These are phyloP conservation scores for Tricholoma terreum DNA, from an alignment of 768 basidiomycete genomes.

Conservation along the genomic window DNA sequence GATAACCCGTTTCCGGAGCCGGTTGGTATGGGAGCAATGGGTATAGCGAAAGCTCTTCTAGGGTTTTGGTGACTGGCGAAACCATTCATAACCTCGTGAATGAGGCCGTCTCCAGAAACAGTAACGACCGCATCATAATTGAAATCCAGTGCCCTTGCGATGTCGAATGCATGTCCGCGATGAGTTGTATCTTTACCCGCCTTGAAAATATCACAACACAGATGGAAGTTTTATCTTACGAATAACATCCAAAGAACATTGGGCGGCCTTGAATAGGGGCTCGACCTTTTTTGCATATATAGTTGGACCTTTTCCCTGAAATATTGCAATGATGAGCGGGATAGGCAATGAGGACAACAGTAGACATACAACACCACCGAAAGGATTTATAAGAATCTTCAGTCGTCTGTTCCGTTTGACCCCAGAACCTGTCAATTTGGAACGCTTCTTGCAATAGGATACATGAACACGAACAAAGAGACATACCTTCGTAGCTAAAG, in stretches of 20 bases:
- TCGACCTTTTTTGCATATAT: slow-evolving; percentile 59
- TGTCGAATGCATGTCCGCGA: slow-evolving; percentile 60
- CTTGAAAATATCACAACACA: not conserved
- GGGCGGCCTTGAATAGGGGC: slow-evolving; percentile 69
- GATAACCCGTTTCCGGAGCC: slow-evolving; percentile 80
- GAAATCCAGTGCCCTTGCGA: slow-evolving; percentile 54
- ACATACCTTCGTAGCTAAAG: slow-evolving; percentile 60
- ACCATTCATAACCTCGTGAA: slow-evolving; percentile 85
- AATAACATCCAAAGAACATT: slow-evolving; percentile 58
- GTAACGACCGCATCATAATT: slow-evolving; percentile 69
- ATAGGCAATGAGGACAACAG: not conserved
- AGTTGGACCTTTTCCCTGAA: slow-evolving; percentile 57
- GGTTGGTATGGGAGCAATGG: slow-evolving; percentile 76
- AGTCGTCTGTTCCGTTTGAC: slow-evolving; percentile 54
- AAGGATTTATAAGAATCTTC: slow-evolving; percentile 75
- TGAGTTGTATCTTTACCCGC: slow-evolving; percentile 55
- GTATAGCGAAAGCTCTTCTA: slow-evolving; percentile 57
- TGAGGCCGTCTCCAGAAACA: slow-evolving; percentile 80
- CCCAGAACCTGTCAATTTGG: slow-evolving; percentile 33
- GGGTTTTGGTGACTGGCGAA: slow-evolving; percentile 65
- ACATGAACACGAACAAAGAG: not conserved
- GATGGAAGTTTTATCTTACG: slow-evolving; percentile 40
- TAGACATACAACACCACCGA: slow-evolving; percentile 66
- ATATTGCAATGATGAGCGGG: no score
- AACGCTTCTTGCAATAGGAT: not conserved